Evolutionary conservation across 306 rosid species (phyloP).

Genomic region (Cucurbita argyrosperma): DNA sequence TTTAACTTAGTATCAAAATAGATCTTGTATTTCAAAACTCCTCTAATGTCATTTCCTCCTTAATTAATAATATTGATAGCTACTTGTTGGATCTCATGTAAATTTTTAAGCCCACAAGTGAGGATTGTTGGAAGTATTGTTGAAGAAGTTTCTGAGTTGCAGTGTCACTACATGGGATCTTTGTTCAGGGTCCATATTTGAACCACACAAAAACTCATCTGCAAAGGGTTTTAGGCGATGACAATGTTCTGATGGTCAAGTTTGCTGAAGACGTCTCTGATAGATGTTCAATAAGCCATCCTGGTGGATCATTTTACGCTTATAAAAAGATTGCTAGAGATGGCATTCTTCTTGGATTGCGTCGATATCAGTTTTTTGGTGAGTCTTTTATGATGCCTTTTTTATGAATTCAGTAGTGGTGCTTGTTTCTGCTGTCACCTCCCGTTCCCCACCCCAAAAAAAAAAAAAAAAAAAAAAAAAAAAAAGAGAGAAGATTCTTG

Average conservation of each 20-base stretch:
- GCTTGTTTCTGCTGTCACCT: not conserved
- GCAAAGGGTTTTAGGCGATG: constrained; percentile 64
- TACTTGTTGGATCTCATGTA: not conserved
- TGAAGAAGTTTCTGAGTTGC: not conserved
- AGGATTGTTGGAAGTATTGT: not conserved
- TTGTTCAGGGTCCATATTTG: constrained; percentile 51
- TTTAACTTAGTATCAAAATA: not conserved
- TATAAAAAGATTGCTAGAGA: constrained; percentile 40
- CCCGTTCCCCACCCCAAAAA: not conserved
- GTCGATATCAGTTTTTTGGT: constrained; percentile 56
- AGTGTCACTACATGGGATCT: not conserved
- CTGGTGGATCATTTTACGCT: constrained; percentile 1
- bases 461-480: not conserved
- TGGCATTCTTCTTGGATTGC: constrained; percentile 57
- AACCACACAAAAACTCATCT: constrained; percentile 33
- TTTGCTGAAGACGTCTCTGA: constrained; percentile 21
- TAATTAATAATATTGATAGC: not conserved
- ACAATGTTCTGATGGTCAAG: constrained; percentile 47
- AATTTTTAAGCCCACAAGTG: not conserved
- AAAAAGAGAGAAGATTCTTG: not conserved
- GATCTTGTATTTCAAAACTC: not conserved
- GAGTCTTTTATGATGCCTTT: not conserved
- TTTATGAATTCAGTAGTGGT: not conserved
- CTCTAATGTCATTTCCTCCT: not conserved
- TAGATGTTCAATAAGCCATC: not conserved